Conservation (phyloP, 805 yeast genomes). For the Candida insectalens region DNA sequence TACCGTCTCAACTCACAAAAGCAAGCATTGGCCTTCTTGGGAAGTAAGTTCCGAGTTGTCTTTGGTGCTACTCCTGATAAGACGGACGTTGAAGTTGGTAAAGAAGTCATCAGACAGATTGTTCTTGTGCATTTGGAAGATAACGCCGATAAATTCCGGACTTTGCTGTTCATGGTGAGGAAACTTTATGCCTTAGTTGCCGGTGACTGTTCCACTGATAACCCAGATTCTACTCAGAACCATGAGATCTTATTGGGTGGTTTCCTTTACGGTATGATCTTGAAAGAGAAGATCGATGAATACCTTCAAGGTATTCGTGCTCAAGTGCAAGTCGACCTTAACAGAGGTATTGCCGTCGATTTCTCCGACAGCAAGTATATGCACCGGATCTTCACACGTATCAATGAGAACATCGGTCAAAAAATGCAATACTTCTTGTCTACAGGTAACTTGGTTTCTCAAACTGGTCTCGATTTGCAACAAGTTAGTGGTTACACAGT, state of each 20-base stretch:
- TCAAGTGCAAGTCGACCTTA: conserved; percentile 72
- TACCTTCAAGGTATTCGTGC: conserved; percentile 63
- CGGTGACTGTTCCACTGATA: conserved; percentile 93
- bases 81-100: conserved; percentile 86
- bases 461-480: conserved; percentile 94
- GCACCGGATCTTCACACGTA: conserved; percentile 63
- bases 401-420: conserved; percentile 90
- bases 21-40: conserved; percentile 88
- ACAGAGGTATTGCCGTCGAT: conserved; percentile 72
- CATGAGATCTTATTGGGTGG: conserved; percentile 96
- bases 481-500: conserved; percentile 98
- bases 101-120: conserved; percentile 69
- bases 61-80: conserved; percentile 83
- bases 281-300: conserved; percentile 95
- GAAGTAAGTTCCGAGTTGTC: conserved; percentile 92
- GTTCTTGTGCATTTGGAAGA: conserved; percentile 80
- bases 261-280: conserved; percentile 90
- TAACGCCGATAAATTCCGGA: conserved; percentile 71
- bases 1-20: conserved; percentile 70
- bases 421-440: conserved; percentile 90
- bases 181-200: conserved; percentile 91
- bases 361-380: conserved; percentile 80
- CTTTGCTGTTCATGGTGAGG: conserved; percentile 90
- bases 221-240: conserved; percentile 99
- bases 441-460: conserved; percentile 95